Conservation (phyloP, 495 filamentous ascomycete genomes). For the Neurospora hispaniola region DNA sequence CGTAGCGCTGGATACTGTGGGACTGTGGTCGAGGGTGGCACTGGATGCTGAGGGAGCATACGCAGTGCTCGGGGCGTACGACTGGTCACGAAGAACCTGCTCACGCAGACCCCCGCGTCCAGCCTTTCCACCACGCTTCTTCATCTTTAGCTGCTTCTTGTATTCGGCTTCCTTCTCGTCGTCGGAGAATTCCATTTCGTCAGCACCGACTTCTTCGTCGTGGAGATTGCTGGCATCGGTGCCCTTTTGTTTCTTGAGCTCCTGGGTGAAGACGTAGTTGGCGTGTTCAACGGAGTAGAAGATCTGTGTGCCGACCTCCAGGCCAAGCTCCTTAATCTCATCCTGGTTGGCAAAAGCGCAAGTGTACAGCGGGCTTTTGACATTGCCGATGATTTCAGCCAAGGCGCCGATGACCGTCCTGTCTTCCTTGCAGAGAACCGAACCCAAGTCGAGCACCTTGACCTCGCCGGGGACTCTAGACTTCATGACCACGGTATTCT, state of each 20-base stretch:
- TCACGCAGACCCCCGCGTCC: constrained; percentile 15
- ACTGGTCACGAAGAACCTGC: constrained; percentile 7
- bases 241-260: constrained; percentile 63
- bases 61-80: background rate
- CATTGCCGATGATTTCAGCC: constrained; percentile 69
- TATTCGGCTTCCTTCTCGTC: constrained; percentile 86
- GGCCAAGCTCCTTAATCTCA: constrained; percentile 55
- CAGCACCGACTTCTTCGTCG: constrained; percentile 80
- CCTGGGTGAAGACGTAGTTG: constrained; percentile 72
- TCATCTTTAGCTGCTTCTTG: constrained; percentile 51
- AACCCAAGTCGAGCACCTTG: constrained; percentile 71
- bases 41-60: constrained; percentile 9
- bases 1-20: constrained; percentile 6
- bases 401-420: constrained; percentile 67
- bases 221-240: constrained; percentile 89
- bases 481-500: constrained; percentile 66
- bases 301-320: constrained; percentile 52
- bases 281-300: constrained; percentile 71
- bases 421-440: constrained; percentile 71
- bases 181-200: constrained; percentile 90
- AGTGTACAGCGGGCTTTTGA: constrained; percentile 72
- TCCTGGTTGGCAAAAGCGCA: constrained; percentile 55
- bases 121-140: constrained; percentile 40
- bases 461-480: constrained; percentile 70
- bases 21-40: constrained; percentile 23